Base-by-base conservation (phyloP, 2,329 filamentous ascomycete genomes). In the Fusarium virguliforme region DNA sequence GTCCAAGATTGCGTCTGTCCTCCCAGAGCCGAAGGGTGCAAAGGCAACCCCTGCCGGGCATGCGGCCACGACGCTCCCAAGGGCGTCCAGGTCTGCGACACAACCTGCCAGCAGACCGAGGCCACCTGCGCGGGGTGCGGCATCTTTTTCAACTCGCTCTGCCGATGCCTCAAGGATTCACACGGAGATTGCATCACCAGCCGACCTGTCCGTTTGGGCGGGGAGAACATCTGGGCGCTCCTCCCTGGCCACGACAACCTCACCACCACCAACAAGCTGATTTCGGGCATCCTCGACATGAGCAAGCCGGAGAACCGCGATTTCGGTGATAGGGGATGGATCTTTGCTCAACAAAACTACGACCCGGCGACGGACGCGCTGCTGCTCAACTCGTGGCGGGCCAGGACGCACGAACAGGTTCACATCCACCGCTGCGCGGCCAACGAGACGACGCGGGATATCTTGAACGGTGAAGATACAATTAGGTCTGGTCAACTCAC, bases 341-440 rank as follows among this genome's bases (percentile, higher is more conserved):
- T 43, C 4, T 68, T 43, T 40, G 68, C 65, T 4, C 68, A 71
- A 56, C 7, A 58, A 18, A 32, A 62, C 6, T 70, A 65, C 37
- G 40, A 65, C 9, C 15, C 56, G 5, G 9, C 5, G 4, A 38
- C 2, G 4, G 22, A 65, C 32, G 50, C 67, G 1, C 41, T 72
- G 38, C 60, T 58, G 5, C 34, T 72, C 4, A 68, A 70, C 30
- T 65, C 67, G n/a, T 70, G 51, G 30, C 58, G 67, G 10, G 51
- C 54, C n/a, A 41, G 69, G 13, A 65, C 50, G 0, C 54, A 60
- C 7, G 64, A 70, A 40, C 69, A 72, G 35, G 56, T 72, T 3
- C 69, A 72, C 46, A 72, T 72, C 26, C 67, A 72, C 9, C 28
- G 63, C 6, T 72, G 69, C 59, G 12, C 37, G n/a, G 22, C 37